Evolutionary conservation across 768 basidiomycete species (phyloP).

Genomic region (Auricularia auricula-judae): DNA sequence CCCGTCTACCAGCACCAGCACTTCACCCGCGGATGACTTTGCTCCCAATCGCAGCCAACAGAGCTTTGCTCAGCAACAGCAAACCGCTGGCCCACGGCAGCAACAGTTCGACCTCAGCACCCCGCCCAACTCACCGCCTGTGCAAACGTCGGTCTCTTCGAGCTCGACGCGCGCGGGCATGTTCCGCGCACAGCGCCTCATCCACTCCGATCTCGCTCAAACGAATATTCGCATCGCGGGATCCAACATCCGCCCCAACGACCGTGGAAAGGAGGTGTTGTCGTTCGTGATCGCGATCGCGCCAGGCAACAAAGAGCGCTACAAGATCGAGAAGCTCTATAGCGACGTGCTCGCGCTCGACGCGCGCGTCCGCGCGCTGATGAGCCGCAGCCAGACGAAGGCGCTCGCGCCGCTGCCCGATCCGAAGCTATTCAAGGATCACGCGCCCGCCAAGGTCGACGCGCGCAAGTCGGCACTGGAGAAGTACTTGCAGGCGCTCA

Average conservation of each 20-base stretch:
- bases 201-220: conserved; percentile 54
- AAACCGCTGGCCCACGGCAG: not conserved
- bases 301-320: conserved; percentile 59
- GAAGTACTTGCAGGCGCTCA: conserved; percentile 73
- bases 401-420: conserved; percentile 78
- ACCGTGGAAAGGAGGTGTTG: conserved; percentile 83
- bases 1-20: not conserved
- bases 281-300: conserved; percentile 75
- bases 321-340: conserved; percentile 89
- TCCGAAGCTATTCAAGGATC: conserved; percentile 90
- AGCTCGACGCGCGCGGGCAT: not conserved
- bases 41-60: not conserved
- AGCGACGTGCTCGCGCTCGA: conserved; percentile 88
- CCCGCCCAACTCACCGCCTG: not conserved
- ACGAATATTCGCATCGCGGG: conserved; percentile 64
- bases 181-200: not conserved
- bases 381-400: conserved; percentile 52
- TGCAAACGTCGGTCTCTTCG: not conserved
- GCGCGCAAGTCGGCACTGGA: conserved; percentile 76
- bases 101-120: not conserved
- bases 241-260: conserved; percentile 80
- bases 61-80: not conserved
- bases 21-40: not conserved
- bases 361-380: conserved; percentile 44
- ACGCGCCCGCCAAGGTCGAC: conserved; percentile 93